These are phyloP conservation scores for Dothiorella sarmentorum DNA, from an alignment of 2,329 filamentous ascomycete species.

Conservation along the genomic window DNA sequence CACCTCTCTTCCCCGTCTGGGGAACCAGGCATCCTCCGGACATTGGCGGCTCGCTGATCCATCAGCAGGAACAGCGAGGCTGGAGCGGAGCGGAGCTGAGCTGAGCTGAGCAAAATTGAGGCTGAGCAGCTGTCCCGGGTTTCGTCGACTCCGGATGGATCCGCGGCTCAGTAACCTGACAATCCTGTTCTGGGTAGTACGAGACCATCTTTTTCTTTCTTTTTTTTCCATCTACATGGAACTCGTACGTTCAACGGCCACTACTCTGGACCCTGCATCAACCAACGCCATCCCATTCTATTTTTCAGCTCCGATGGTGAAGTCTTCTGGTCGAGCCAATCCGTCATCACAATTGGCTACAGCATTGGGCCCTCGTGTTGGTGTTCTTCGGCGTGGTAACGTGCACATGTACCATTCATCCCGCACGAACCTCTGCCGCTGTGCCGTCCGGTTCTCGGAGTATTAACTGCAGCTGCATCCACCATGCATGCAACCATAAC, in stretches of 20 bases:
- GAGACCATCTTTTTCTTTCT: background rate
- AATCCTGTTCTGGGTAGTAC: background rate
- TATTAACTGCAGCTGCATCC: background rate
- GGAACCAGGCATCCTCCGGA: background rate
- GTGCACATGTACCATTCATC: background rate
- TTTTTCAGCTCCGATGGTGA: no score
- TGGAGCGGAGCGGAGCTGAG: background rate
- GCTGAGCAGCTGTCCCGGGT: background rate
- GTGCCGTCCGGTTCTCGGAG: background rate
- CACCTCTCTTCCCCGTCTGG: background rate
- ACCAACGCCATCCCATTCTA: no score
- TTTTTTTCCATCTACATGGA: background rate
- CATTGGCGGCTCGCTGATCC: background rate
- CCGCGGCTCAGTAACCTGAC: background rate
- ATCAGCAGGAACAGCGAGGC: background rate
- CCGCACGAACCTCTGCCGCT: background rate
- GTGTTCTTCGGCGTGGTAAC: background rate
- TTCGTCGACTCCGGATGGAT: background rate
- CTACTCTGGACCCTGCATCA: no score
- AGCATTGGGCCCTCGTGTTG: slow-evolving; percentile 1
- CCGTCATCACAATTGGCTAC: no score
- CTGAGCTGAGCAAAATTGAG: no score
- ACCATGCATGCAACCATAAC: no score
- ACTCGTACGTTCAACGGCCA: no score
- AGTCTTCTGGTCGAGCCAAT: no score